These are phyloP conservation scores for Phlebopus sp. DNA, from an alignment of 1,284 basidiomycete species.

Conservation along the genomic window DNA sequence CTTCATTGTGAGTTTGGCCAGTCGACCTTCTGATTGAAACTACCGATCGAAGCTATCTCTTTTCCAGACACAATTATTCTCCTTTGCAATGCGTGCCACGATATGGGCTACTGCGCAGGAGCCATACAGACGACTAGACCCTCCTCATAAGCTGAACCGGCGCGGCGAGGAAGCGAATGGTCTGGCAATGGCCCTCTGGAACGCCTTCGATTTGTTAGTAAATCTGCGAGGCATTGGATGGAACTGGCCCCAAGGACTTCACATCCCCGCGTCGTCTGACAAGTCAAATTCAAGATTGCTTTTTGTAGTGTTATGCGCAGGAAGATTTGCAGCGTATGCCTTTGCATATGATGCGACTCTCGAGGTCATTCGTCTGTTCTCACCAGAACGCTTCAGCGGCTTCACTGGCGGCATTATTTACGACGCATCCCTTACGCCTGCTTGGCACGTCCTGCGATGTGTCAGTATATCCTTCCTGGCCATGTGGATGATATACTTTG, in stretches of 20 bases:
- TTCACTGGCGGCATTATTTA: slow-evolving; percentile 43
- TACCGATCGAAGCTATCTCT: not conserved
- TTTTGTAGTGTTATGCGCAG: slow-evolving; percentile 12
- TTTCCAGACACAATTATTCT: slow-evolving; percentile 17
- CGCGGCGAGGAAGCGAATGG: not conserved
- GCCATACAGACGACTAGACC: slow-evolving; percentile 5
- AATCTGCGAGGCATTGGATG: slow-evolving; percentile 25
- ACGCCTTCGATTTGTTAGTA: slow-evolving; percentile 23
- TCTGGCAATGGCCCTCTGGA: slow-evolving; percentile 20
- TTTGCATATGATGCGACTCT: slow-evolving; percentile 20
- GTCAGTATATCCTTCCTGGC: slow-evolving; percentile 38
- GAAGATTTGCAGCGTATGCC: not conserved
- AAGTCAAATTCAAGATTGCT: slow-evolving; percentile 11
- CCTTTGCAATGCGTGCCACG: slow-evolving; percentile 14
- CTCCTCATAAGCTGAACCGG: not conserved
- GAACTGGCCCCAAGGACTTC: slow-evolving; percentile 26
- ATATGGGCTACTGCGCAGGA: slow-evolving; percentile 17
- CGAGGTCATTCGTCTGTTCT: slow-evolving; percentile 12
- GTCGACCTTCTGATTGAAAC: not conserved
- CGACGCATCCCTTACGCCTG: slow-evolving; percentile 40
- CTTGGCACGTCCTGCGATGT: slow-evolving; percentile 41
- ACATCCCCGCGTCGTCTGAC: slow-evolving; percentile 9
- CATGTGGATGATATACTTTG: slow-evolving; percentile 42
- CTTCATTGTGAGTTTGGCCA: slow-evolving; percentile 17
- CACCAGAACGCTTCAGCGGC: slow-evolving; percentile 18